Evolutionary conservation across 2,329 filamentous ascomycete species (phyloP).

Genomic region (Paramyrothecium roridum): DNA sequence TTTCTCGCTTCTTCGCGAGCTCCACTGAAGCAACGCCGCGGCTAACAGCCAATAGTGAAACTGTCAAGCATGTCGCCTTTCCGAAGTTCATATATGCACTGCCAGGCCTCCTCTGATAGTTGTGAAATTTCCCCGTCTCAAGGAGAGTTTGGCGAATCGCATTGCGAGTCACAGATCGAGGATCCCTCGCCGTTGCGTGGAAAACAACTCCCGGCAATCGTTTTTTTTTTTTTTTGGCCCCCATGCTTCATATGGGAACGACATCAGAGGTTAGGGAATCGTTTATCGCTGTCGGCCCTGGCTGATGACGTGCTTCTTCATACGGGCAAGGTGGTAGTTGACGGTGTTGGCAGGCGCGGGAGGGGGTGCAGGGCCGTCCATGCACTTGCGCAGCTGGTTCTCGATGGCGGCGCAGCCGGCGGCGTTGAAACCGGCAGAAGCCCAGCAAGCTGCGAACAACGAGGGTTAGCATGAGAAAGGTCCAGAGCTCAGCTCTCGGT

Average conservation of each 20-base stretch:
- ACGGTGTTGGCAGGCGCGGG: conserved; percentile 65
- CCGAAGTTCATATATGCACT: too few relatives aligned
- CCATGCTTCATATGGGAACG: background rate
- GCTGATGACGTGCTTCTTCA: conserved; percentile 64
- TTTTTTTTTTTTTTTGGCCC: too few relatives aligned
- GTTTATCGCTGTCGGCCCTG: conserved; percentile 30
- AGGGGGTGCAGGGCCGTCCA: conserved; percentile 69
- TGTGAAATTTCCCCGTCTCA: too few relatives aligned
- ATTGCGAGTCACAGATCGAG: too few relatives aligned
- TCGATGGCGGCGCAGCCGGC: conserved; percentile 58
- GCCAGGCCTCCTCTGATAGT: too few relatives aligned
- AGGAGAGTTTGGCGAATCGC: too few relatives aligned
- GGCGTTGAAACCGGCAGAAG: conserved; percentile 68
- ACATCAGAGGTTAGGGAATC: too few relatives aligned
- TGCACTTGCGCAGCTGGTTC: conserved; percentile 62
- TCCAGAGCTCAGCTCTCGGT: background rate
- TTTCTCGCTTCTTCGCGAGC: background rate
- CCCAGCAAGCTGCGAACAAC: conserved; percentile 68
- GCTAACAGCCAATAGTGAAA: too few relatives aligned
- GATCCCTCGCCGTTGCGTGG: too few relatives aligned
- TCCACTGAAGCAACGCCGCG: too few relatives aligned
- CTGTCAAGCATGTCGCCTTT: too few relatives aligned
- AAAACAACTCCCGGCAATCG: background rate
- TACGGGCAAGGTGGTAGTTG: conserved; percentile 88
- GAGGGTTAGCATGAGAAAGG: background rate